Percentiles rank a stretch among this genome's conserved stretches.
These are phyloP conservation scores for Cenchrus americanus DNA, from an alignment of 176 grass and related monocot species.

Conservation along the genomic window DNA sequence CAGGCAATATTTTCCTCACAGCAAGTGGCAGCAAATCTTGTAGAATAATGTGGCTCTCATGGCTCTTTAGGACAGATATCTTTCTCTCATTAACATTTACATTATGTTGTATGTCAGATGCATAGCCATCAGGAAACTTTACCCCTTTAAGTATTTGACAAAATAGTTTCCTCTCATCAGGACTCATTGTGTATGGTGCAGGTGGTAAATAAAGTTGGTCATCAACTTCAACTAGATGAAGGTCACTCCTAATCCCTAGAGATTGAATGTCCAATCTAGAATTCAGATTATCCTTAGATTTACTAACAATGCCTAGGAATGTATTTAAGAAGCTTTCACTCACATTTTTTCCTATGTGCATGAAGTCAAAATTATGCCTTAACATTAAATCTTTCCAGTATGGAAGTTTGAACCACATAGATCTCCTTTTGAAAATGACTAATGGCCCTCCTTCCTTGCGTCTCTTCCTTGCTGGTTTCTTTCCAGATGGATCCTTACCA, in stretches of 20 bases:
- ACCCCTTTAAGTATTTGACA: neutral
- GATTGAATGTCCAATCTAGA: neutral
- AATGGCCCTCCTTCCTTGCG: too few species aligned
- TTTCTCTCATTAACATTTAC: neutral
- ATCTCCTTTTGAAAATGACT: too few species aligned
- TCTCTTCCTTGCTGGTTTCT: too few species aligned
- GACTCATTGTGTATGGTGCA: too few species aligned
- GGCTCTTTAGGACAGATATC: neutral
- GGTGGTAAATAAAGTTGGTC: too few species aligned
- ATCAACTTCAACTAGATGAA: too few species aligned
- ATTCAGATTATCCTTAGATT: neutral
- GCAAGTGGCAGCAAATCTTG: neutral
- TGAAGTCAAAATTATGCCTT: neutral
- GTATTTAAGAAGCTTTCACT: neutral
- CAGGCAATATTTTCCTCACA: neutral
- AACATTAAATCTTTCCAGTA: neutral
- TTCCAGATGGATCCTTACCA: too few species aligned
- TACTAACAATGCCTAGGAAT: neutral
- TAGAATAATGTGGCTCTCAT: neutral
- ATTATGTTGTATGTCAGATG: neutral
- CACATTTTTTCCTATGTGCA: neutral
- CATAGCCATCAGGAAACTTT: conserved; percentile 4
- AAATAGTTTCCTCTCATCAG: neutral
- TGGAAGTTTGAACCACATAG: neutral
- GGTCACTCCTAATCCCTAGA: too few species aligned